These are phyloP conservation scores for Solanum tarapatanum DNA, from an alignment of 257 asterid species.

Conservation along the genomic window DNA sequence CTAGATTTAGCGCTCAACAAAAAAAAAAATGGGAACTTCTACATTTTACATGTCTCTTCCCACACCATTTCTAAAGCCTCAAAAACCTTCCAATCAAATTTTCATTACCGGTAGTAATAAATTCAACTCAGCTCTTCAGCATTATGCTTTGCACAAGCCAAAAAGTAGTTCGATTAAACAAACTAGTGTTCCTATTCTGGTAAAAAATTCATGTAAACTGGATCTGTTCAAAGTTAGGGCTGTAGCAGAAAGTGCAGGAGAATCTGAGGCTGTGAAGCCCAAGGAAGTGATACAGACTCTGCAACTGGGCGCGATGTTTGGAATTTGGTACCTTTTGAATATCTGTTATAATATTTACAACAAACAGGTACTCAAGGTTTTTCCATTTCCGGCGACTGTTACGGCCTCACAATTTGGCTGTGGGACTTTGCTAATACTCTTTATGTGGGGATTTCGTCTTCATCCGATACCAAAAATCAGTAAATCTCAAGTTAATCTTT, in stretches of 20 bases:
- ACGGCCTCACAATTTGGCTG: slow-evolving; percentile 82
- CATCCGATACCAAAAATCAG: slow-evolving; percentile 58
- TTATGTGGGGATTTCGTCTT: slow-evolving; percentile 72
- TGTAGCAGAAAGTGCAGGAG: slow-evolving; percentile 24
- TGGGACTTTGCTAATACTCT: slow-evolving; percentile 41
- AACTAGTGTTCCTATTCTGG: background rate
- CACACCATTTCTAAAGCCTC: slow-evolving; percentile 22
- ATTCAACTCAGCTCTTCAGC: background rate
- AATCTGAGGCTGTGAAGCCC: slow-evolving; percentile 3
- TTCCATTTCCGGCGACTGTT: slow-evolving; percentile 67
- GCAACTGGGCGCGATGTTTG: slow-evolving; percentile 71
- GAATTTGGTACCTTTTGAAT: slow-evolving; percentile 61
- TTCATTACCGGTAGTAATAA: background rate
- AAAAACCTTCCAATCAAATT: slow-evolving; percentile 4
- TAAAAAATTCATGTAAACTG: background rate
- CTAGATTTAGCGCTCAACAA: background rate
- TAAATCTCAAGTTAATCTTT: slow-evolving; percentile 45
- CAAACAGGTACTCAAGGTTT: slow-evolving; percentile 83
- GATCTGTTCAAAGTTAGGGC: slow-evolving; percentile 8
- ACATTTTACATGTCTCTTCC: slow-evolving; percentile 35
- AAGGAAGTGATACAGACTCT: slow-evolving; percentile 10
- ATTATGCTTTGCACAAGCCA: background rate
- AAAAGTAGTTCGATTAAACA: background rate
- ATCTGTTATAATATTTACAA: slow-evolving; percentile 81
- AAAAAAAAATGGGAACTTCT: slow-evolving; percentile 35